Evolutionary conservation across 192 early-diverging fungal genomes (phyloP), one percentile per base, ranked within the genome.

Genomic region (Entomortierella lignicola): DNA sequence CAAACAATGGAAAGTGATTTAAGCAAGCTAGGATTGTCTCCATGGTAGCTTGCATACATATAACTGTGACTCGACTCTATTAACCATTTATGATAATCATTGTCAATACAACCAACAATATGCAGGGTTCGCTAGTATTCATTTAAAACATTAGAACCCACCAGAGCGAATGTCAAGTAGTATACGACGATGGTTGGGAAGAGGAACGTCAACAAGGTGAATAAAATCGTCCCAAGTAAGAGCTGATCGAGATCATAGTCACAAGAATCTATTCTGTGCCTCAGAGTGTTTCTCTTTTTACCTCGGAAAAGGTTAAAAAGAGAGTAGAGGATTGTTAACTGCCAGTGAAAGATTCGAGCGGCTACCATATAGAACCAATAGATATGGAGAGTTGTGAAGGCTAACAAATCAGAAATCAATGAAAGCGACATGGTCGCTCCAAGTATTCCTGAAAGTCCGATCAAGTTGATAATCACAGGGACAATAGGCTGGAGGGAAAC

Each of bases 1-100:
- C 96, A 86, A 98, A 98, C 13, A 98, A 81, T 17, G 98, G 98
- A 71, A 97, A 98, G 72, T 99, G 98, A 72, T 99, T 99, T 26
- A 99, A 81, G 51, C 96, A 88, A 0, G 93, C 95, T 20, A 99
- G 81, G 4, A 94, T 25, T 13, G 96, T 93, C 77, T 99, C 96
- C 81, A 94, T 81, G 4, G 89, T 73, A 1, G 91, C 94, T 70
- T 97, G 94, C 3, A 93, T 84, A 61, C 90, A 86, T 25, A 97
- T 91, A 25, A 97, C 89, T 1, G 85, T 89, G 1, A 98, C 85
- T 17, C 96, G 91, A 60, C 92, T 89, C 89, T 94, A 75, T 6
- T 34, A 25, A 3, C 39, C 8, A 42, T 42, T 10, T 42, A 10
- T 42, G 39, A n/a, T n/a, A n/a, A n/a, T n/a, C n/a, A n/a, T n/a